These are phyloP conservation scores for Acanthamoeba sp. DNA, from an alignment of 208 protist genomes.

Conservation along the genomic window DNA sequence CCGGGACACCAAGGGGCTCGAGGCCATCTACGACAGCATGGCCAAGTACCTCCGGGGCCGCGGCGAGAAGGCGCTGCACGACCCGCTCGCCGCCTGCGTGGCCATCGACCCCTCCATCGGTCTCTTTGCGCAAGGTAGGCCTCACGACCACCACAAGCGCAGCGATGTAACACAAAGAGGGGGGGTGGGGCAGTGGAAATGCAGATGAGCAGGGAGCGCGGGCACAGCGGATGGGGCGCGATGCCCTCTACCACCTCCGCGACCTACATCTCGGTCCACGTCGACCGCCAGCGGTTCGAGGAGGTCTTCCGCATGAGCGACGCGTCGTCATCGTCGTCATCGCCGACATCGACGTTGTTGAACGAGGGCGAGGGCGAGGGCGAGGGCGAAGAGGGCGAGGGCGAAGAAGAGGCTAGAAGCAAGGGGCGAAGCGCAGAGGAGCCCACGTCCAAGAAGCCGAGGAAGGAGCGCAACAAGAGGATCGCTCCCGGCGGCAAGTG, in stretches of 20 bases:
- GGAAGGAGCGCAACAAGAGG: not conserved
- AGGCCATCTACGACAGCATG: constrained; percentile 15
- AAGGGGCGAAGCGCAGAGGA: not conserved
- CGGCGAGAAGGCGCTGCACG: constrained; percentile 43
- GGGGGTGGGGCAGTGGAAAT: not conserved
- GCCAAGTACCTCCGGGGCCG: not conserved
- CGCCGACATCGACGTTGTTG: not conserved
- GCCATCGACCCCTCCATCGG: constrained; percentile 46
- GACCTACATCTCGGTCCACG: constrained; percentile 46
- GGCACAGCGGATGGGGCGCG: not conserved
- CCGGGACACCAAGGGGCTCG: not conserved
- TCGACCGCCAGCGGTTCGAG: not conserved
- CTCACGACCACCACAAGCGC: not conserved
- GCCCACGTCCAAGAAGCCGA: not conserved
- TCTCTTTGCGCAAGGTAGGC: constrained; percentile 2
- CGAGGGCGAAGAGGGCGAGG: too few species aligned
- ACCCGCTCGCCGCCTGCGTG: constrained; percentile 30
- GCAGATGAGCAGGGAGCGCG: not conserved
- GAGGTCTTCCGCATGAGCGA: constrained; percentile 64
- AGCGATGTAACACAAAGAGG: not conserved
- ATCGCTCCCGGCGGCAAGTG: not conserved
- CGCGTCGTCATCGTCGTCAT: constrained; percentile 78
- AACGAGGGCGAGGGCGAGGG: too few species aligned
- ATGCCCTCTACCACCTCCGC: not conserved
- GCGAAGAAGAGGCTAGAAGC: not conserved